Conservation (phyloP, 495 filamentous ascomycete species). For the Rostrohypoxylon terebratum region DNA sequence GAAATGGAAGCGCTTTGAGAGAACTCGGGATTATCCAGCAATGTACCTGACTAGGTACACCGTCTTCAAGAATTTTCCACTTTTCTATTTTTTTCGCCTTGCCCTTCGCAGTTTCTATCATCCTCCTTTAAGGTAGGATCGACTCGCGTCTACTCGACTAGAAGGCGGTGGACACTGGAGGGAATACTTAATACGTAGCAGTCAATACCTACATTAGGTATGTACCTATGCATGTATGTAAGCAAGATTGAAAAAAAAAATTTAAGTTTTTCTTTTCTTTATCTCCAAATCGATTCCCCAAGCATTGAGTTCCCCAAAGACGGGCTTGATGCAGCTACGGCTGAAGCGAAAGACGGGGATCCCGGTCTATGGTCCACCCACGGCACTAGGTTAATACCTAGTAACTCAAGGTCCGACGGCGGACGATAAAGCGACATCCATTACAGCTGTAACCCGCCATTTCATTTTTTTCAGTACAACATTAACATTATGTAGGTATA, state of each 20-base stretch:
- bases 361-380: slow-evolving; percentile 23
- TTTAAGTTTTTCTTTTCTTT: background rate
- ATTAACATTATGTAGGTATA: too few relatives aligned
- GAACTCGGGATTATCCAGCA: slow-evolving; percentile 12
- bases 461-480: too few relatives aligned
- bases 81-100: slow-evolving; percentile 7
- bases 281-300: background rate
- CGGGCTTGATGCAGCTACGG: slow-evolving; percentile 31
- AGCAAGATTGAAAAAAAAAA: background rate
- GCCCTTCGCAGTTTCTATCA: slow-evolving; percentile 11
- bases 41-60: slow-evolving; percentile 18
- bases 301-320: slow-evolving; percentile 8
- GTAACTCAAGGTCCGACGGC: too few relatives aligned
- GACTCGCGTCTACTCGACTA: slow-evolving; percentile 23
- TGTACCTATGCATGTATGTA: too few relatives aligned
- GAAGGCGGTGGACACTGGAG: slow-evolving; percentile 12
- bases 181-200: too few relatives aligned
- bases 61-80: slow-evolving; percentile 11
- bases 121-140: slow-evolving; percentile 29
- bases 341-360: slow-evolving; percentile 41
- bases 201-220: too few relatives aligned
- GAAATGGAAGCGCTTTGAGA: slow-evolving; percentile 7
- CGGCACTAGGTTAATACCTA: too few relatives aligned
- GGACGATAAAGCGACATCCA: too few relatives aligned
- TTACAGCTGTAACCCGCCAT: too few relatives aligned